A percentile compares a stretch with the other conserved stretches of the same genome.
Evolutionary conservation across 208 protist genomes (phyloP).

Genomic region (Trypanosoma melophagium): DNA sequence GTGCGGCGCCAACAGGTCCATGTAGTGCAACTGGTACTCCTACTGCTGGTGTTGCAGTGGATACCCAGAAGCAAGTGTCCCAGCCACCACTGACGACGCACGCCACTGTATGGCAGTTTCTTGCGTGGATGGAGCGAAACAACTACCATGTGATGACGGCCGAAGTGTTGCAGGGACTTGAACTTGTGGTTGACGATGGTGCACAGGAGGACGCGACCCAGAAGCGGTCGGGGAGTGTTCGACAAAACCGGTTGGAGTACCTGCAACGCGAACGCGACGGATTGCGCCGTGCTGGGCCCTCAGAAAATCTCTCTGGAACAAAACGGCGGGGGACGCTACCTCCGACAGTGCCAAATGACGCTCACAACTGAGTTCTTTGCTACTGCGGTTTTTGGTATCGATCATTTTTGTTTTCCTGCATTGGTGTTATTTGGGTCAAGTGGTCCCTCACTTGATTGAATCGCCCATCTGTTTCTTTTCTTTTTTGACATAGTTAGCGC

Average conservation of each 20-base stretch:
- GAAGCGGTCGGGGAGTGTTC: not conserved
- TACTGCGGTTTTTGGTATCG: too few relatives aligned
- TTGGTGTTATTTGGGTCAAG: too few relatives aligned
- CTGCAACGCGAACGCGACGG: slow-evolving; percentile 27
- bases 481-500: too few relatives aligned
- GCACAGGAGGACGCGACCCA: not conserved
- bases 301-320: not conserved
- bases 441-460: too few relatives aligned
- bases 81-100: not conserved
- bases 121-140: slow-evolving; percentile 71
- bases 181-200: slow-evolving; percentile 30
- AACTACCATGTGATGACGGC: slow-evolving; percentile 48
- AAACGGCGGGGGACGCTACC: not conserved
- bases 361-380: not conserved
- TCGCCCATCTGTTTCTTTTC: too few relatives aligned
- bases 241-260: slow-evolving; percentile 47
- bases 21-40: not conserved
- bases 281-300: not conserved
- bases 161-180: slow-evolving; percentile 40
- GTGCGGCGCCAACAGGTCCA: not conserved
- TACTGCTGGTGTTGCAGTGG: too few relatives aligned
- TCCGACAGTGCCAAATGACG: not conserved
- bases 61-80: not conserved
- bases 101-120: slow-evolving; percentile 50
- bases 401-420: too few relatives aligned